These are phyloP conservation scores for Canna indica DNA, from an alignment of 176 grass and related monocot species.

Conservation along the genomic window DNA sequence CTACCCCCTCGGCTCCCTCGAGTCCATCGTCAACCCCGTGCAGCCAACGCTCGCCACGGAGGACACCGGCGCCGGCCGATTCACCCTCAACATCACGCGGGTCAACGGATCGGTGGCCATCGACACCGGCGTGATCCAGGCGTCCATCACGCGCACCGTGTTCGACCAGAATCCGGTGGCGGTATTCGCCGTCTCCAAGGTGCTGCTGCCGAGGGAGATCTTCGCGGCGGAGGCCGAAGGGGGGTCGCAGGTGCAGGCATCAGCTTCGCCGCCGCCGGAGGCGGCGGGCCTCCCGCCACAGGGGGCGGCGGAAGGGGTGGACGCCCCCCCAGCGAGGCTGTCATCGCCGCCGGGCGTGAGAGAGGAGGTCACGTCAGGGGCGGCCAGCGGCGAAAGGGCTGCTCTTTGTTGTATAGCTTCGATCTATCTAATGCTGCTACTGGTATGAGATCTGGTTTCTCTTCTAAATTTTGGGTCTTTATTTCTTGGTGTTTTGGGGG, in stretches of 20 bases:
- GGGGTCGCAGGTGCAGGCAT: neutral
- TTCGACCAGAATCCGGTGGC: constrained; percentile 93
- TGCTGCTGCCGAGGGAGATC: constrained; percentile 82
- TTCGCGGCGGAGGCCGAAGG: constrained; percentile 16
- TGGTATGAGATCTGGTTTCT: constrained; percentile 57
- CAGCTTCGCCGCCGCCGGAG: constrained; percentile 9
- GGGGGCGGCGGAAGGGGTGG: neutral
- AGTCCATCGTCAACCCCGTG: constrained; percentile 98
- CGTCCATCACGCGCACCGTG: constrained; percentile 82
- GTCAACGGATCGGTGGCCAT: constrained; percentile 88
- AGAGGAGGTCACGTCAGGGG: constrained; percentile 19
- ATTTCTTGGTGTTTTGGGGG: constrained; percentile 6
- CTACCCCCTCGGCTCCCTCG: constrained; percentile 84
- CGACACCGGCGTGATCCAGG: constrained; percentile 88
- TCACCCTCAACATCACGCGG: constrained; percentile 93
- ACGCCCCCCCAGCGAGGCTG: constrained; percentile 40
- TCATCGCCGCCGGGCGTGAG: constrained; percentile 41
- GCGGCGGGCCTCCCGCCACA: constrained; percentile 9
- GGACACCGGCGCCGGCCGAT: constrained; percentile 57
- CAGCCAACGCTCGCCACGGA: constrained; percentile 92
- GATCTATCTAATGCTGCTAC: constrained; percentile 31
- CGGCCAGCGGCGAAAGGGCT: constrained; percentile 12
- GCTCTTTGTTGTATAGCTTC: constrained; percentile 48
- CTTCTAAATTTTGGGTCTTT: constrained; percentile 31
- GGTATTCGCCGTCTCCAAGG: constrained; percentile 81